phyloP scores from a whole-genome alignment of 164 flowering plant species.

The Vitis rotundifolia region DNA sequence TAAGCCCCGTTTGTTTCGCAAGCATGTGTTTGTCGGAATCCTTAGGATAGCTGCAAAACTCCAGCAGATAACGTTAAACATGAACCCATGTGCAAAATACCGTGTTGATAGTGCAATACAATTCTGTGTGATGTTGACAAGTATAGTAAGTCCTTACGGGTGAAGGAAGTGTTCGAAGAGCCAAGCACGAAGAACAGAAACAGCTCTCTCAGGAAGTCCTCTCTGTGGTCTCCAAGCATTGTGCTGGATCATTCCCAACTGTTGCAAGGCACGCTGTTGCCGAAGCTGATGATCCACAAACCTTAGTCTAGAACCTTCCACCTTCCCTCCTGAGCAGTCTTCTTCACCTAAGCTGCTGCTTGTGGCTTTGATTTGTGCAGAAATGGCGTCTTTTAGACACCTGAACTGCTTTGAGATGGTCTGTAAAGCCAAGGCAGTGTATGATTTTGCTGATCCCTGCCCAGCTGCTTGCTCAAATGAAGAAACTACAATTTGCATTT shows the following conservation, averaged over 20 bases:
- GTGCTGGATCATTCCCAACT: slow-evolving; percentile 41
- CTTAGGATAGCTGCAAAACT: slow-evolving; percentile 73
- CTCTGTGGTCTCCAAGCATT: slow-evolving; percentile 56
- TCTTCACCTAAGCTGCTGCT: slow-evolving; percentile 78
- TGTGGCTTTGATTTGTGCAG: slow-evolving; percentile 49
- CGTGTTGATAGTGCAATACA: no score
- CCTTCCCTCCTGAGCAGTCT: slow-evolving; percentile 43
- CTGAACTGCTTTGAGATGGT: slow-evolving; percentile 90
- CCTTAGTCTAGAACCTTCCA: slow-evolving; percentile 37
- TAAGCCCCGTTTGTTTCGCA: slow-evolving; percentile 90
- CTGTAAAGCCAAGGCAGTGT: slow-evolving; percentile 76
- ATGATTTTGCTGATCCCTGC: slow-evolving; percentile 68
- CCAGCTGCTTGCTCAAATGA: slow-evolving; percentile 87
- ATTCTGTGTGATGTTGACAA: no score
- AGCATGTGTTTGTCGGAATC: slow-evolving; percentile 87
- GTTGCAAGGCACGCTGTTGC: slow-evolving; percentile 43
- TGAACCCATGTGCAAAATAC: no score
- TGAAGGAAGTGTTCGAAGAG: slow-evolving; percentile 90
- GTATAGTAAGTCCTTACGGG: slow-evolving; percentile 28
- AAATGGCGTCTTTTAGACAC: slow-evolving; percentile 75
- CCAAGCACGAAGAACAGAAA: slow-evolving; percentile 65
- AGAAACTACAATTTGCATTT: slow-evolving; percentile 75
- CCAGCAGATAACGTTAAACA: not conserved
- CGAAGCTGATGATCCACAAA: slow-evolving; percentile 40
- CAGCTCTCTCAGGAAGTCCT: slow-evolving; percentile 47